Evolutionary conservation across 192 early-diverging fungal genomes (phyloP).

Genomic region (Helicostylum pulchrum): DNA sequence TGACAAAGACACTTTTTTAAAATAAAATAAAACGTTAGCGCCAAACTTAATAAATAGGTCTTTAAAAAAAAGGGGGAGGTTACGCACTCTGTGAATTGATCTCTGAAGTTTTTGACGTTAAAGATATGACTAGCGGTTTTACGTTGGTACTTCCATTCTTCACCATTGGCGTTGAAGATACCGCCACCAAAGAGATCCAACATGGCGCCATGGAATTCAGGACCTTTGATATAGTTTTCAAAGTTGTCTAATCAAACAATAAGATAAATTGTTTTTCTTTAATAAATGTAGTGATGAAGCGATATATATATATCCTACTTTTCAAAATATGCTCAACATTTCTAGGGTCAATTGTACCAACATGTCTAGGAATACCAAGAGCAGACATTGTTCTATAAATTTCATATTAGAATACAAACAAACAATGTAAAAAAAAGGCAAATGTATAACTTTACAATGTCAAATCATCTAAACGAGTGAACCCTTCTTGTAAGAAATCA

Average conservation of each 20-base stretch:
- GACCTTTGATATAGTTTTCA: conserved; percentile 40
- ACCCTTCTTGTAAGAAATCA: conserved; percentile 17
- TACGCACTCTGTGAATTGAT: conserved; percentile 38
- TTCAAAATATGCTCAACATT: conserved; percentile 40
- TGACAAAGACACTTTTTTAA: conserved; percentile 37
- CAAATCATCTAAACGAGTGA: conserved; percentile 12
- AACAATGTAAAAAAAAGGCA: conserved; percentile 4
- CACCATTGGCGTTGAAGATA: conserved; percentile 72
- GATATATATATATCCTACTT: conserved; percentile 21
- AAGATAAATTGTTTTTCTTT: not conserved
- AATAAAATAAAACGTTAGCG: not conserved
- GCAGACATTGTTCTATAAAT: conserved; percentile 20
- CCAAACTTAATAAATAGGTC: not conserved
- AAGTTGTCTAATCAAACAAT: conserved; percentile 27
- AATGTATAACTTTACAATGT: conserved; percentile 1
- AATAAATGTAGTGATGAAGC: not conserved
- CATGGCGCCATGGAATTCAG: conserved; percentile 39
- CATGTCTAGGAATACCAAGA: conserved; percentile 23
- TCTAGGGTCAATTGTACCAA: conserved; percentile 30
- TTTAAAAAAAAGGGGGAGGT: no score
- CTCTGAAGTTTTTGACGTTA: conserved; percentile 39
- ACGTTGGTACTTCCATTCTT: conserved; percentile 57
- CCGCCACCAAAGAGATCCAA: conserved; percentile 61
- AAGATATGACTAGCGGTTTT: conserved; percentile 47
- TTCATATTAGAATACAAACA: conserved; percentile 11